phyloP scores from a whole-genome alignment of 257 asterid genomes.

The Sherardia arvensis region DNA sequence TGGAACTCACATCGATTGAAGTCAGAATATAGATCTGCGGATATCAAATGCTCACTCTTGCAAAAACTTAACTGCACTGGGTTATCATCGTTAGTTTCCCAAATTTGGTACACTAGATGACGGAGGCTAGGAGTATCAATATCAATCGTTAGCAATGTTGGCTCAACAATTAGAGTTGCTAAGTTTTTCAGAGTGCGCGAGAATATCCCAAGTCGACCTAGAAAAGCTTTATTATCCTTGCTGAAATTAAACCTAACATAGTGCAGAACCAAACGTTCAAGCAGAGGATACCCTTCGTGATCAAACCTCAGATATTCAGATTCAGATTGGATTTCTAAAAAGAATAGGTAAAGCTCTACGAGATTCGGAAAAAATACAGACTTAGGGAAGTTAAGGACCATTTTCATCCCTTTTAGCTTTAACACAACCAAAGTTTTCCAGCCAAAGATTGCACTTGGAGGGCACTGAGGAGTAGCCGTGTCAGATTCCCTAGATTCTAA shows the following conservation, averaged over 20 bases:
- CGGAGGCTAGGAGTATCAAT: background rate
- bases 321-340: background rate
- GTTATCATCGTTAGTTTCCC: background rate
- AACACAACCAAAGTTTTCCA: background rate
- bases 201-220: background rate
- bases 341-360: no score
- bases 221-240: background rate
- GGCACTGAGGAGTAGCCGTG: background rate
- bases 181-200: background rate
- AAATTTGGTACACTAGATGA: background rate
- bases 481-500: no score
- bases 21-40: background rate
- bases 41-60: background rate
- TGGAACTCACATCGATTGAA: background rate
- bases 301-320: background rate
- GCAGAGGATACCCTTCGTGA: background rate
- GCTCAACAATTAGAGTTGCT: background rate
- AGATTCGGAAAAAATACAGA: background rate
- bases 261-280: background rate
- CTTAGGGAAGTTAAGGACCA: background rate
- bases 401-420: background rate
- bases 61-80: background rate
- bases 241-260: background rate
- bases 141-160: background rate
- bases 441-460: background rate